Percentiles rank a stretch among this genome's conserved stretches.
Conservation (phyloP, 129 eudicot species). For the Artemisia argyi region DNA sequence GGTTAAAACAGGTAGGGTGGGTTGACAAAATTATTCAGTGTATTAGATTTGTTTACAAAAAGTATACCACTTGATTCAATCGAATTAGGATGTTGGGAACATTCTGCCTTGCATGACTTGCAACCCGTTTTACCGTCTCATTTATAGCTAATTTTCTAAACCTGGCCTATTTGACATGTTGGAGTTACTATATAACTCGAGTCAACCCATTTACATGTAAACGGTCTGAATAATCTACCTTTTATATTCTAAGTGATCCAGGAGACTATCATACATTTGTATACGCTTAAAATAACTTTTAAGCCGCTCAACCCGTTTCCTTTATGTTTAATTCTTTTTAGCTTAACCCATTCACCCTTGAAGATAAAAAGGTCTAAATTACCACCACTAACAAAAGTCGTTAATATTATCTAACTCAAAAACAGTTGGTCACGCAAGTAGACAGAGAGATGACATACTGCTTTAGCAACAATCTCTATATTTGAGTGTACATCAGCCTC, state of each 20-base stretch:
- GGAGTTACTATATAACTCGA: neutral
- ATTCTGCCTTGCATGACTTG: neutral
- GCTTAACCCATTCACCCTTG: too few species aligned
- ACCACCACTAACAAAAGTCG: neutral
- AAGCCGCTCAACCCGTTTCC: too few species aligned
- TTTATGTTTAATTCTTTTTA: too few species aligned
- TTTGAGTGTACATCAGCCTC: slow-evolving; percentile 52
- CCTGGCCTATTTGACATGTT: neutral
- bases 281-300: too few species aligned
- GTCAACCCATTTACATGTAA: neutral
- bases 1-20: neutral
- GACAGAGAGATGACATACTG: slow-evolving; percentile 50
- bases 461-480: slow-evolving; percentile 89
- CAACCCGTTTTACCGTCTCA: neutral
- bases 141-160: neutral
- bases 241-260: too few species aligned
- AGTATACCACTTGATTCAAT: neutral
- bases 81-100: neutral
- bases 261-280: too few species aligned
- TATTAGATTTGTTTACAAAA: neutral
- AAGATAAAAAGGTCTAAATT: too few species aligned
- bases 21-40: neutral
- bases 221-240: too few species aligned
- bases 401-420: neutral
- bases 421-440: neutral